Evolutionary conservation across 169 alveolate species (phyloP), one percentile per base, ranked within the genome.

Genomic region (Plasmodium gallinaceum): DNA sequence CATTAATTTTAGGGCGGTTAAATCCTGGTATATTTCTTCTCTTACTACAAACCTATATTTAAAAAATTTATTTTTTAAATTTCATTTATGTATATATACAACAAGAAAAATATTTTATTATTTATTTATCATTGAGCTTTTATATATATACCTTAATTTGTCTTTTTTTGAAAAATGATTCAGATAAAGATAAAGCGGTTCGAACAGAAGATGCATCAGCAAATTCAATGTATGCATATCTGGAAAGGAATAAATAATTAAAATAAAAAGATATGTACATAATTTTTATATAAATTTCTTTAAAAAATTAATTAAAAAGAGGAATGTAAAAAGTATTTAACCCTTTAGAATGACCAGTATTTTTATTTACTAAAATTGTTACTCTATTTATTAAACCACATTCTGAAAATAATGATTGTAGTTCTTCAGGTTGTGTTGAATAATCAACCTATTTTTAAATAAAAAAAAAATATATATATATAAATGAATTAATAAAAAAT

Each of bases 291-390:
- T 60, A 60, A 1, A 7, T 60, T 48, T 48, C 16, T 14, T 48
- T 48, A 48, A 9, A 48, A 2, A 48, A 48, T 48, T 10, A 48
- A 48, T 48, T 2, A 48, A 48, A 48, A 48, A 48, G 0, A 10
- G 7, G 7, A 9, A 48, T 48, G 12, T 48, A 48, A 14, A 48
- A 48, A 48, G 5, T 32, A 45, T 32, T 10, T 46, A 45, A 89
- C 96, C 98, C 99, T 61, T 96, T 95, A 5, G 99, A 98, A 70
- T 96, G 97, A n/a, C 98, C 98, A 5, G 97, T 96, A 76, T 92
- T 89, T 89, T 97, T 97, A 88, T 97, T 98, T 14, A 96, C 98
- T 95, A 96, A 96, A 80, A 97, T 97, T 7, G 99, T 97, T 60
- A 97, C 97, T 65, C 99, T 83, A 48, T 96, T 94, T 61, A 97